Evolutionary conservation across 495 filamentous ascomycete genomes (phyloP).

Genomic region (Parathielavia appendiculata): DNA sequence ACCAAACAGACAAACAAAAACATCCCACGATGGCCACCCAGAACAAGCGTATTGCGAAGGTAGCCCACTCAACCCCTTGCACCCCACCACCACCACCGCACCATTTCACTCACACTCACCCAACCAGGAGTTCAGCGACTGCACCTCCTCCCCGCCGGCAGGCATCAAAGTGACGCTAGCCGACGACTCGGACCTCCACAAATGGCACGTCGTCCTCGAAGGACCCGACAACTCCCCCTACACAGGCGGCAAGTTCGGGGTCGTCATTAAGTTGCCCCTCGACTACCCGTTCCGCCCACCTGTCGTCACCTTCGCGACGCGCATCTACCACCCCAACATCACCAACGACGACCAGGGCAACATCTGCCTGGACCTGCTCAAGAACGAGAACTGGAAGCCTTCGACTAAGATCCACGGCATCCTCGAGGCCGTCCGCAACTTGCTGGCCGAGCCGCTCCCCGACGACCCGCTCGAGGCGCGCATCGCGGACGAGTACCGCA

Average conservation of each 20-base stretch:
- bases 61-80: slow-evolving; percentile 18
- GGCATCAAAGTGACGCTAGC: slow-evolving; percentile 62
- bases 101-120: background rate
- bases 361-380: slow-evolving; percentile 89
- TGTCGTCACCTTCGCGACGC: slow-evolving; percentile 78
- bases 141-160: slow-evolving; percentile 55
- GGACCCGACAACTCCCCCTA: slow-evolving; percentile 70
- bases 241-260: slow-evolving; percentile 71
- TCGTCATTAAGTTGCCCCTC: slow-evolving; percentile 68
- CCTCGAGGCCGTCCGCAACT: slow-evolving; percentile 68
- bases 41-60: slow-evolving; percentile 58
- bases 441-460: slow-evolving; percentile 82
- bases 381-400: slow-evolving; percentile 92
- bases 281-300: slow-evolving; percentile 97
- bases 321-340: slow-evolving; percentile 97
- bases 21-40: slow-evolving; percentile 32
- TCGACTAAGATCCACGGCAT: slow-evolving; percentile 70
- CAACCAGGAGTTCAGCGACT: slow-evolving; percentile 65
- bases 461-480: slow-evolving; percentile 88
- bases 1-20: background rate
- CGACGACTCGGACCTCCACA: slow-evolving; percentile 70
- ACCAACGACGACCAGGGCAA: slow-evolving; percentile 84
- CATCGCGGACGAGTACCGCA: slow-evolving; percentile 81
- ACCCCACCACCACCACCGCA: background rate
- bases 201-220: slow-evolving; percentile 75